Evolutionary conservation across 306 rosid genomes (phyloP), one percentile per base, ranked within the genome.

Genomic region (Citrullus mucosospermus): DNA sequence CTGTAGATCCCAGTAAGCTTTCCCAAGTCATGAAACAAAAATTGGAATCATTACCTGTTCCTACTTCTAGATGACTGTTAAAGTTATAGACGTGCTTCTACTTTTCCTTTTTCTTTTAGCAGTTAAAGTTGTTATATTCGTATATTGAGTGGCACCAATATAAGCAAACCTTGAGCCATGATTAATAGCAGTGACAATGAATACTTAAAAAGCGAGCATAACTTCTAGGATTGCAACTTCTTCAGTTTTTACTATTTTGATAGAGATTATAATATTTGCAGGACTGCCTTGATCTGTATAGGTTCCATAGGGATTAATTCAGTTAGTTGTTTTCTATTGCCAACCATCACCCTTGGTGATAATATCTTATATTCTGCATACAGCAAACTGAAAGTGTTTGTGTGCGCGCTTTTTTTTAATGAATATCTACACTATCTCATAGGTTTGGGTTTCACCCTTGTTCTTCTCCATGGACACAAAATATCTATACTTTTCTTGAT

Each of bases 1-100:
- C 97, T 51, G 92, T 92, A 58, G 86, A 89, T 81, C 92, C 97
- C 54, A 94, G 98, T 92, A 89, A 94, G 97, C 90, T 71, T 8
- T 78, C 56, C 30, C n/a, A 11, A 53, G 65, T 34, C 22, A 1
- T 74, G 58, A 59, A 68, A 62, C 54, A 76, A 9, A 18, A 60
- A 56, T 44, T 68, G 77, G 44, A 72, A 72, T 30, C 44, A 15
- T 50, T 72, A 15, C n/a, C 60, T 50, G 77, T 72, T 30, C 9
- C 60, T 72, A 14, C 50, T 50, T 28, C 60, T 50, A 72, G 44
- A 28, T 72, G 60, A 50, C 28, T 48, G 59, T 28, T 28, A 50
- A 67, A 15, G 15, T 25, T 50, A 72, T 30, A 8, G 15, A 71
- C 57, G 8, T 22, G 38, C 56, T 69, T 69, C 56, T 44, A 11